Base-by-base conservation (phyloP, 495 filamentous ascomycete species). In the Hyaloscypha bicolor region DNA sequence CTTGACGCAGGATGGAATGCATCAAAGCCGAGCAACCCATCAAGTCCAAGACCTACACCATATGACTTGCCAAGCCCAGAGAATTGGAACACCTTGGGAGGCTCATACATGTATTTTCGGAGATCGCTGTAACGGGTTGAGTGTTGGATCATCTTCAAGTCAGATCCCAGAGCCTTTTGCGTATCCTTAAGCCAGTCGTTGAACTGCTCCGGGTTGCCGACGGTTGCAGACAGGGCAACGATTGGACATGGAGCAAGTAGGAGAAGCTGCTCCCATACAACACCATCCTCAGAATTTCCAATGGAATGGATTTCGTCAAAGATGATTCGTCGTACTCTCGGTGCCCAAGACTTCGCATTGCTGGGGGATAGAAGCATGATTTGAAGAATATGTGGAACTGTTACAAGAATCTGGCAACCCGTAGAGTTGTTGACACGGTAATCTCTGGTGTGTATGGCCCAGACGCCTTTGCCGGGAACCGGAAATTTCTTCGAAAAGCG, bases 281-380 rank as follows among this genome's bases (percentile, higher is more conserved):
- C 77, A 60, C 91, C 91, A 71, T 94, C 91, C 21, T 93, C 87
- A 2, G 87, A 83, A 74, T 93, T 87, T 0, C 90, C 90, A 63
- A 93, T 93, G 19, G 83, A 91, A 74, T 94, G 91, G n/a, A 93
- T 85, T 76, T 93, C 91, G 68, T 94, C 91, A 64, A 93, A 93
- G 42, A 93, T 93, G 71, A 94, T 93, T 16, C 89, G 80, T 63
- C 83, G 88, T 5, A 94, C 80, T 62, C 87, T 76, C 3, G 78
- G 77, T 2, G 90, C 82, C 88, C 90, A 94, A 4, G 86, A 79
- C 29, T 82, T 84, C 25, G 90, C 89, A 70, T 93, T 90, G 0
- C 78, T 75, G 0, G 91, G 89, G 0, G 87, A 79, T 3, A 94
- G 78, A 2, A 93, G 79, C 89, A 94, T 91, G 62, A 90, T 93